Evolutionary conservation across 352 stramenopile species (phyloP).

Genomic region (Pelagophyceae sp.): DNA sequence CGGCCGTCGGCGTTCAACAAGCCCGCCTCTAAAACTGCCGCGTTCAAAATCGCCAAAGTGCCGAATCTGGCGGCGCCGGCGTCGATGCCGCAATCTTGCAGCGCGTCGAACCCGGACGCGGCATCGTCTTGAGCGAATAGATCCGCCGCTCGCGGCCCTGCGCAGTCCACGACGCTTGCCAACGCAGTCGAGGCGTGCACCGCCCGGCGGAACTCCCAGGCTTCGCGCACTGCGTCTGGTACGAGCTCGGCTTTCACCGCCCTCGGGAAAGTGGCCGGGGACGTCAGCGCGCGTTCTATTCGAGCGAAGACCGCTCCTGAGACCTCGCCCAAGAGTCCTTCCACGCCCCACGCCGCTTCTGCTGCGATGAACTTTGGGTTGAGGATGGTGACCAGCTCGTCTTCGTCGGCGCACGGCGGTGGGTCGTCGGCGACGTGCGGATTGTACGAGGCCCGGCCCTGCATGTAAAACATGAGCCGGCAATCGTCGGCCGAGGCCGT

Average conservation of each 20-base stretch:
- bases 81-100: neutral
- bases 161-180: neutral
- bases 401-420: neutral
- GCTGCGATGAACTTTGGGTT: slow-evolving; percentile 13
- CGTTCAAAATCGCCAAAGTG: no score
- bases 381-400: slow-evolving; percentile 2
- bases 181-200: slow-evolving; percentile 2
- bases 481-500: neutral
- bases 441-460: slow-evolving; percentile 8
- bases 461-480: slow-evolving; percentile 9
- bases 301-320: neutral
- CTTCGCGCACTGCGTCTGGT: neutral
- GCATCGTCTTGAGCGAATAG: no score
- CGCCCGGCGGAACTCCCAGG: neutral
- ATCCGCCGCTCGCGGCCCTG: neutral
- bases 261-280: neutral
- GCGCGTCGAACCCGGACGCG: no score
- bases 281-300: neutral
- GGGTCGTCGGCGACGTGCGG: neutral
- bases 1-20: no score
- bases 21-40: no score
- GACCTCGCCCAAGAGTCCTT: slow-evolving; percentile 1
- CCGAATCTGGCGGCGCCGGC: neutral
- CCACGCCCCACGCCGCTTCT: neutral
- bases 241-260: neutral